phyloP scores from a whole-genome alignment of 2,329 filamentous ascomycete species.

The Tetracladium maxilliforme region DNA sequence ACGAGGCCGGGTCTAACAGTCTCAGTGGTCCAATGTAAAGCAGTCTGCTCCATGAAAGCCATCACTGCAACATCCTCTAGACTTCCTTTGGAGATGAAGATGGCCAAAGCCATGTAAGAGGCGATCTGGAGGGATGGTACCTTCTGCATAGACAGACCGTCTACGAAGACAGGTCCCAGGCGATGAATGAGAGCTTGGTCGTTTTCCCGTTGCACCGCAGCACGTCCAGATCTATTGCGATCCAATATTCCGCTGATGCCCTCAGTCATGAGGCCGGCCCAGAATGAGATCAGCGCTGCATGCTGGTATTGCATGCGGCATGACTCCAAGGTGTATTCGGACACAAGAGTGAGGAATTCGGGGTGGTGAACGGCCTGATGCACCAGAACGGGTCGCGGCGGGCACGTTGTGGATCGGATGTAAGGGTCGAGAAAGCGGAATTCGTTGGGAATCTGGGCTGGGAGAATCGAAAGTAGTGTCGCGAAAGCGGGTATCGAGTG shows the following conservation, averaged over 20 bases:
- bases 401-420: constrained; percentile 58
- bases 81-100: constrained; percentile 70
- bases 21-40: constrained; percentile 59
- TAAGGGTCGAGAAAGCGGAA: constrained; percentile 83
- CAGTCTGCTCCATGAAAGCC: constrained; percentile 79
- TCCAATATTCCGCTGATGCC: constrained; percentile 74
- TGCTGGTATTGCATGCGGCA: constrained; percentile 61
- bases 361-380: constrained; percentile 70
- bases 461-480: constrained; percentile 76
- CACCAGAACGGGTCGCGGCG: constrained; percentile 69
- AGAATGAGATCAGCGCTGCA: constrained; percentile 70
- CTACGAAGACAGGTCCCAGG: constrained; percentile 56
- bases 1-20: constrained; percentile 62
- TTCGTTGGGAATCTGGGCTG: constrained; percentile 54
- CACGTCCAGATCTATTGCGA: constrained; percentile 58
- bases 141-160: constrained; percentile 61
- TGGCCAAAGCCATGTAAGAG: constrained; percentile 80
- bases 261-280: constrained; percentile 79
- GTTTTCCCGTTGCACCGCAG: constrained; percentile 62
- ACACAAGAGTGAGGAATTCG: constrained; percentile 61
- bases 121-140: constrained; percentile 70
- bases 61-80: constrained; percentile 70
- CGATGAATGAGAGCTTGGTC: constrained; percentile 63
- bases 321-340: constrained; percentile 62
- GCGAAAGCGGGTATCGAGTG: constrained; percentile 76